phyloP scores from a whole-genome alignment of 768 basidiomycete genomes.

The Pilatotrama ljubarskyi region DNA sequence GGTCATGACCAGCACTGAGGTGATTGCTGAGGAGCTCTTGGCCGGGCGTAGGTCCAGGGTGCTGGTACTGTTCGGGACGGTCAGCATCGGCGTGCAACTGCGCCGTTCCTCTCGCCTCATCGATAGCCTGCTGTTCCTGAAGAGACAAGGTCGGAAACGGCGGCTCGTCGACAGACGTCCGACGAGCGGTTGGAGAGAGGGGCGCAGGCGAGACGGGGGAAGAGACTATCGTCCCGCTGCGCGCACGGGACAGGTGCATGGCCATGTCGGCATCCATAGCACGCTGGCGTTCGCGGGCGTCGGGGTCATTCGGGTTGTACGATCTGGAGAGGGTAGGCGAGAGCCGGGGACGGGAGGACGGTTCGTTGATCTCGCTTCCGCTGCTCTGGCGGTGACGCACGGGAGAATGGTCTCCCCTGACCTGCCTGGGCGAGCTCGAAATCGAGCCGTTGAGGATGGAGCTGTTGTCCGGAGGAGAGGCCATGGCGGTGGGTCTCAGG shows the following conservation, averaged over 20 bases:
- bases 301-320: conserved; percentile 68
- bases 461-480: conserved; percentile 29
- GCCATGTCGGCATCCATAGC: conserved; percentile 96
- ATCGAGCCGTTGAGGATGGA: conserved; percentile 28
- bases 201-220: conserved; percentile 36
- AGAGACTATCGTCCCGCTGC: conserved; percentile 55
- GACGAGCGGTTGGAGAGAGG: conserved; percentile 36
- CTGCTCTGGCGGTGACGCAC: conserved; percentile 27
- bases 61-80: conserved; percentile 21
- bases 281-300: conserved; percentile 82
- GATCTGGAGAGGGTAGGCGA: conserved; percentile 66
- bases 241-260: conserved; percentile 71
- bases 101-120: conserved; percentile 39
- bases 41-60: conserved; percentile 34
- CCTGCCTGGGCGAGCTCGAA: conserved; percentile 28
- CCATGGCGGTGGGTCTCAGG: conserved; percentile 19
- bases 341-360: conserved; percentile 44
- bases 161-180: conserved; percentile 27
- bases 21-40: conserved; percentile 40
- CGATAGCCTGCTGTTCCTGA: conserved; percentile 50
- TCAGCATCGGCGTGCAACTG: conserved; percentile 18
- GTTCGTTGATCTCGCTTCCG: conserved; percentile 34
- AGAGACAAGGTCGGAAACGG: conserved; percentile 46
- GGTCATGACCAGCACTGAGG: conserved; percentile 43
- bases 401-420: conserved; percentile 29